Evolutionary conservation across 371 early-diverging fungal genomes (phyloP).

Genomic region (Mucor sp.): DNA sequence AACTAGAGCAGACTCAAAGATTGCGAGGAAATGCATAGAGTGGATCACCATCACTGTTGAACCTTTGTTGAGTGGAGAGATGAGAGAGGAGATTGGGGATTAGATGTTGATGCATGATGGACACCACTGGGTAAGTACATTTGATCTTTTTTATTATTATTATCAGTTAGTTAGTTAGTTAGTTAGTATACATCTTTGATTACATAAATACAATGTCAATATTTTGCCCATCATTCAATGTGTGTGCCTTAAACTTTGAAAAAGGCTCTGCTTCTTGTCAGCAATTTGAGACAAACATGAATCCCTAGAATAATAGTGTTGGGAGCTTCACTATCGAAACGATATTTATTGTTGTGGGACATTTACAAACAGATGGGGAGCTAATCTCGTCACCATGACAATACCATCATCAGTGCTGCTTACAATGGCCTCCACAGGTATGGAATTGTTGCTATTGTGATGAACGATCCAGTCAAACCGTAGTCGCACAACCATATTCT

Average conservation of each 20-base stretch:
- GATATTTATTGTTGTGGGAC: neutral
- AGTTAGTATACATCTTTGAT: no score
- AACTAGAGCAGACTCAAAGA: neutral
- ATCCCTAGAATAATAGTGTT: no score
- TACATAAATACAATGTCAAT: no score
- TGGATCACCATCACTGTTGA: neutral
- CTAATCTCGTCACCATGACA: slow-evolving; percentile 16
- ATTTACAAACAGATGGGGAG: slow-evolving; percentile 15
- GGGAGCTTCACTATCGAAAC: no score
- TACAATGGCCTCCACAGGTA: slow-evolving; percentile 37
- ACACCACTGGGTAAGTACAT: no score
- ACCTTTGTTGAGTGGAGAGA: neutral
- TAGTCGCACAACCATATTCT: slow-evolving; percentile 34
- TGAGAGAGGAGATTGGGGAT: neutral
- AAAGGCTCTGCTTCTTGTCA: no score
- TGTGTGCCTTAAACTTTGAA: no score
- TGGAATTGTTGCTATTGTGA: slow-evolving; percentile 7
- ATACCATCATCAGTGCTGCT: slow-evolving; percentile 52
- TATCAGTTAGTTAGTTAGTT: no score
- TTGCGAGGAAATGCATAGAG: slow-evolving; percentile 4
- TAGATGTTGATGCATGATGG: no score
- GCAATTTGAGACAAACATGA: no score
- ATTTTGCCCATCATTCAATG: no score
- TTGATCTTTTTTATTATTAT: no score
- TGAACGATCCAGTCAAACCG: slow-evolving; percentile 44